Base-by-base conservation (phyloP, 2,329 filamentous ascomycete species). In the Drechslerella stenobrocha region DNA sequence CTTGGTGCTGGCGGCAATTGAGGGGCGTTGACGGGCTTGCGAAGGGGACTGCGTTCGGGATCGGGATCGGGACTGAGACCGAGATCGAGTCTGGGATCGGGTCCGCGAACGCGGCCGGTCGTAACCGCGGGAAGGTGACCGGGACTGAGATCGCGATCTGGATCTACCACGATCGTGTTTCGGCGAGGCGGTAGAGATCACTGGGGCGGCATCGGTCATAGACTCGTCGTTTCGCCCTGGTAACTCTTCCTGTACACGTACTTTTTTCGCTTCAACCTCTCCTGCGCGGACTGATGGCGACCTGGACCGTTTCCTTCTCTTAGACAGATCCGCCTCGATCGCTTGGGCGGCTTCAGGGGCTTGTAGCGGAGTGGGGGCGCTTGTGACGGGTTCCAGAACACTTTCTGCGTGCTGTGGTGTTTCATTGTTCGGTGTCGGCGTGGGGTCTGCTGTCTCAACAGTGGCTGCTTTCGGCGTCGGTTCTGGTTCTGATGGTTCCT, bases 341-440 rank as follows among this genome's bases (percentile, higher is more conserved):
- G 52, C 52, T 53, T 57, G 42, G 13, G 52, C 34, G 35, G 57
- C 37, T 50, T 69, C 64, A 5, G 57, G 56, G n/a, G 58, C 28
- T 45, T 69, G 64, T 44, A 61, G 23, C 8, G 63, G 63, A 22
- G 56, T 63, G 5, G 64, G 64, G 2, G 64, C 64, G 23, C 18
- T 56, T 32, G 64, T 61, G 23, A 63, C 24, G 20, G 64, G 64
- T 69, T 51, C 72, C 48, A 63, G 72, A 65, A 65, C 70, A 60
- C 59, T 72, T 64, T 50, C 70, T 48, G 47, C 56, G 32, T 52
- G 69, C 63, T 44, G 56, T 11, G 50, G 70, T 9, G 34, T 64
- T 46, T 71, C 52, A 11, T 53, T 37, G 23, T 15, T 8, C 2
- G 50, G 53, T 1, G 40, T 23, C 2, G 60, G 66, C 8, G 59